Conservation (phyloP, 495 filamentous ascomycete species). For the Friedmanniomyces endolithicus region DNA sequence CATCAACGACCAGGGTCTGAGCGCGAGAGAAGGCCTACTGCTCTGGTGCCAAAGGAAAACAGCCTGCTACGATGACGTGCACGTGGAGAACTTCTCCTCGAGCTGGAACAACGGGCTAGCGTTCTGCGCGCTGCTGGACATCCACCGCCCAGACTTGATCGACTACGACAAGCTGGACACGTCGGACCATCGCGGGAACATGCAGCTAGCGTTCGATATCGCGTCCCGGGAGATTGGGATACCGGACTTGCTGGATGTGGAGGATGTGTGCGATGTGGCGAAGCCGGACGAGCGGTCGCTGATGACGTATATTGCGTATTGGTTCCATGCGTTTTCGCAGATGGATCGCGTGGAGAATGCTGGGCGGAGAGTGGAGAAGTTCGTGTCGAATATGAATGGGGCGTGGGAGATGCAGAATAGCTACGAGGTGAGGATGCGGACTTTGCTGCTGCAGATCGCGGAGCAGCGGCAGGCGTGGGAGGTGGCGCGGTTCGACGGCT, state of each 20-base stretch:
- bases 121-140: slow-evolving; percentile 92
- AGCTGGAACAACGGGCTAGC: slow-evolving; percentile 97
- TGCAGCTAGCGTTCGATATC: slow-evolving; percentile 93
- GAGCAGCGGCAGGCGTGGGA: slow-evolving; percentile 64
- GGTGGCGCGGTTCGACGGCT: slow-evolving; percentile 69
- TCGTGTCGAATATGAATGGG: slow-evolving; percentile 97
- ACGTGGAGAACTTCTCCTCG: slow-evolving; percentile 81
- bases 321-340: slow-evolving; percentile 98
- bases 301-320: slow-evolving; percentile 99
- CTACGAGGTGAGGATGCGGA: slow-evolving; percentile 79
- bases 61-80: slow-evolving; percentile 92
- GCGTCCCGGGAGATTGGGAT: slow-evolving; percentile 95
- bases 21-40: slow-evolving; percentile 87
- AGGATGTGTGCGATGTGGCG: slow-evolving; percentile 93
- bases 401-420: slow-evolving; percentile 98
- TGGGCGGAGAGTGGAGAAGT: slow-evolving; percentile 91
- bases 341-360: slow-evolving; percentile 97
- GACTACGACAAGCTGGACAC: slow-evolving; percentile 93
- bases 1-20: slow-evolving; percentile 96
- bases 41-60: slow-evolving; percentile 98
- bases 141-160: slow-evolving; percentile 92
- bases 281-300: slow-evolving; percentile 90
- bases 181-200: slow-evolving; percentile 87
- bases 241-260: slow-evolving; percentile 86
- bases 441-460: slow-evolving; percentile 59